phyloP scores from a whole-genome alignment of 108 stramenopile species.

The Parietichytrium sp. region DNA sequence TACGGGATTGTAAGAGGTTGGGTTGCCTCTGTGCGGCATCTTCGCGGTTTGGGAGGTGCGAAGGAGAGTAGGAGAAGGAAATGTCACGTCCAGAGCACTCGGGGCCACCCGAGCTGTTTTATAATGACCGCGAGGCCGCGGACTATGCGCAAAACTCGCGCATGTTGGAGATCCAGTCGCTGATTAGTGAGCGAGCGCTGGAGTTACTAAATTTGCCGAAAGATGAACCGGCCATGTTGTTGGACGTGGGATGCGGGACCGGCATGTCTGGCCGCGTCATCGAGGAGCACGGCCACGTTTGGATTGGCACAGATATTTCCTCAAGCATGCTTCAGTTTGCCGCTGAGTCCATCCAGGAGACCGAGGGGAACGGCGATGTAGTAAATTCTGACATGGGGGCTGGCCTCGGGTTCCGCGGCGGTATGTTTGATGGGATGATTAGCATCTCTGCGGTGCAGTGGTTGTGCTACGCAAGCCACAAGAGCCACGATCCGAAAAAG shows the following conservation, averaged over 20 bases:
- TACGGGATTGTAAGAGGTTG: too few relatives aligned
- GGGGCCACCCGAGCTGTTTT: slow-evolving; percentile 34
- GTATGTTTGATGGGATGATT: slow-evolving; percentile 95
- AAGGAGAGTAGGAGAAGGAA: too few relatives aligned
- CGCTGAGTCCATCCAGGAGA: slow-evolving; percentile 68
- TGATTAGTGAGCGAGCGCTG: slow-evolving; percentile 92
- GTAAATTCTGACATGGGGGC: slow-evolving; percentile 87
- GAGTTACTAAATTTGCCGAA: slow-evolving; percentile 80
- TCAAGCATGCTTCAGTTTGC: slow-evolving; percentile 94
- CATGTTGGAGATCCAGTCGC: slow-evolving; percentile 90
- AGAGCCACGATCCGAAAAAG: slow-evolving; percentile 77
- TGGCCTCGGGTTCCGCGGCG: slow-evolving; percentile 95
- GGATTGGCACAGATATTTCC: slow-evolving; percentile 92
- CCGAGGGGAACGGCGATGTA: slow-evolving; percentile 33
- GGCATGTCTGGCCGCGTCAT: slow-evolving; percentile 81
- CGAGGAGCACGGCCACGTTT: slow-evolving; percentile 90
- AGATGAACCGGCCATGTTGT: slow-evolving; percentile 63
- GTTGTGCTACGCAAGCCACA: slow-evolving; percentile 93
- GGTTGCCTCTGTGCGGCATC: too few relatives aligned
- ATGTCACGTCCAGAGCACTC: slow-evolving; percentile 40
- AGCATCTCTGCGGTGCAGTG: slow-evolving; percentile 98
- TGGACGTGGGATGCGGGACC: slow-evolving; percentile 95
- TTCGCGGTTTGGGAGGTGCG: too few relatives aligned
- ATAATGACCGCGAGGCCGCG: slow-evolving; percentile 19
- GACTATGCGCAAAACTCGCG: slow-evolving; percentile 85